Evolutionary conservation across 2,329 filamentous ascomycete genomes (phyloP).

Genomic region (Nothophoma quercina): DNA sequence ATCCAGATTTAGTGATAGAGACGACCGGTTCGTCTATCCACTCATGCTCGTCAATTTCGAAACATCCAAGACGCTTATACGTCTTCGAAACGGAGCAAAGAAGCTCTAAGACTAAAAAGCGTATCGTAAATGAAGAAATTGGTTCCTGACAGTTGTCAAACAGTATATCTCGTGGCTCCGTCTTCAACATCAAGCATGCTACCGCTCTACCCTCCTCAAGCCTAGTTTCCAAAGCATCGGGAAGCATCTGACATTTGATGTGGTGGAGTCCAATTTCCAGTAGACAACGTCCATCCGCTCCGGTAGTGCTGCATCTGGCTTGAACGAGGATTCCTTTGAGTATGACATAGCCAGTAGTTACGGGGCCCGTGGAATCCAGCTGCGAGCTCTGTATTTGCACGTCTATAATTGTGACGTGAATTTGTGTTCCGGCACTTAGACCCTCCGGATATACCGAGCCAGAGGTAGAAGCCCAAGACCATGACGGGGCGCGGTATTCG

Average conservation of each 20-base stretch:
- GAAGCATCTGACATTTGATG: neutral
- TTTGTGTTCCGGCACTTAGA: neutral
- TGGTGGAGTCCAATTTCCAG: neutral
- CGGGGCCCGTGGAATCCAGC: neutral
- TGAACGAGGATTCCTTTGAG: neutral
- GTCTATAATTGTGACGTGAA: neutral
- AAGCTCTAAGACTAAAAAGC: neutral
- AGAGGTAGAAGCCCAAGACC: neutral
- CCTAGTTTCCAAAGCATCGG: neutral
- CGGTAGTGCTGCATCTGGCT: neutral
- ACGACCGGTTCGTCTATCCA: neutral
- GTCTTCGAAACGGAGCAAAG: no score
- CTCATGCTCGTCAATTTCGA: neutral
- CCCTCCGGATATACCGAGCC: neutral
- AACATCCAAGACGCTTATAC: neutral
- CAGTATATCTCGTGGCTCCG: neutral
- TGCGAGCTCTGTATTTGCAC: neutral
- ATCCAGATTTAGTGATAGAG: neutral
- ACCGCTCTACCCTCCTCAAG: neutral
- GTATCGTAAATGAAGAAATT: neutral
- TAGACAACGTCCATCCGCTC: neutral
- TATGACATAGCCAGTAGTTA: neutral
- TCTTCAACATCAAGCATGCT: neutral
- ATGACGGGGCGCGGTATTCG: neutral
- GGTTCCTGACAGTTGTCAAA: neutral